These are phyloP conservation scores for Fraxinus angustifolia DNA, from an alignment of 305 asterid species.

Conservation along the genomic window DNA sequence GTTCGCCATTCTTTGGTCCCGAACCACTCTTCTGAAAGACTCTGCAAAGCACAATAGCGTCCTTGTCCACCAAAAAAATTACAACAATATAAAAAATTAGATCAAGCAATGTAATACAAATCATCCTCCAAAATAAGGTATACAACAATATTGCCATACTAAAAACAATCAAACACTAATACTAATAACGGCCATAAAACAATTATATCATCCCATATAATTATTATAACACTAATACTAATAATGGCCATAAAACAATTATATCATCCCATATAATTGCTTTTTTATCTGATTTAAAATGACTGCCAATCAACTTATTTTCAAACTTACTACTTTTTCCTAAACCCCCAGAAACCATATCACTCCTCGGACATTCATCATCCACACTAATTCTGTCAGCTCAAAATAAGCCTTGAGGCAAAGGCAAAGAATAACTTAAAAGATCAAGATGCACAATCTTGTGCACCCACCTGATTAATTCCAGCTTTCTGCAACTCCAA, in stretches of 20 bases:
- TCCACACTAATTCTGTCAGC: neutral
- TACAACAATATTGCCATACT: neutral
- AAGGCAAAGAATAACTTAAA: neutral
- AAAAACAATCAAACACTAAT: neutral
- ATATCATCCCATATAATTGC: neutral
- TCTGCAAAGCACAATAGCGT: slow-evolving; percentile 86
- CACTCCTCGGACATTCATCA: neutral
- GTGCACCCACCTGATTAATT: slow-evolving; percentile 57
- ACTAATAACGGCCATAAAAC: neutral
- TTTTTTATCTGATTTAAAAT: neutral
- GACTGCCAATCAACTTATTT: neutral
- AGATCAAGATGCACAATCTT: slow-evolving; percentile 10
- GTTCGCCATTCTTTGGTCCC: slow-evolving; percentile 96
- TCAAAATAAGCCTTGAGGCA: neutral
- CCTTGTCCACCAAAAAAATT: slow-evolving; percentile 46
- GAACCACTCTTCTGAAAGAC: slow-evolving; percentile 97
- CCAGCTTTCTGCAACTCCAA: slow-evolving; percentile 65
- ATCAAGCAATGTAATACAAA: neutral
- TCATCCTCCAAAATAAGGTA: slow-evolving; percentile 4
- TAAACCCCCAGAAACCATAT: neutral
- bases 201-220: neutral
- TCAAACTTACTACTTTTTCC: neutral
- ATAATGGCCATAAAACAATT: neutral
- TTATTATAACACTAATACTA: neutral
- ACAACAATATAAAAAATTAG: slow-evolving; percentile 9